Evolutionary conservation across 345 rosid species (phyloP).

Genomic region (Arabidopsis arenosa): DNA sequence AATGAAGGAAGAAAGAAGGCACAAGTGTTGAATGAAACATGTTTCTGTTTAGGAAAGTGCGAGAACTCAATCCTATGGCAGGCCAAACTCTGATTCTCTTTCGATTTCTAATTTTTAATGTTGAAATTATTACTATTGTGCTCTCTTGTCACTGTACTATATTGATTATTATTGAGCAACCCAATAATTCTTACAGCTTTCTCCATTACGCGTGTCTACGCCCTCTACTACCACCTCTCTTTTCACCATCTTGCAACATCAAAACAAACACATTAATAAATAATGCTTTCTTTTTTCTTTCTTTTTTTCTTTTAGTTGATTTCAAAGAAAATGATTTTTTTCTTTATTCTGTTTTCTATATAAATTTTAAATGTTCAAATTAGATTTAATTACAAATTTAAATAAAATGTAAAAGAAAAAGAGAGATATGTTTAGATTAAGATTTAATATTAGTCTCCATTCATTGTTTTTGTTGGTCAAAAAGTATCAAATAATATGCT

Average conservation of each 20-base stretch:
- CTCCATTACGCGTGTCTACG: constrained; percentile 42
- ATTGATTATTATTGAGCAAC: constrained; percentile 40
- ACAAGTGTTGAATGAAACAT: constrained; percentile 40
- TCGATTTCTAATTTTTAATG: not conserved
- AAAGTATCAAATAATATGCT: too few relatives aligned
- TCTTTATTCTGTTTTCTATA: too few relatives aligned
- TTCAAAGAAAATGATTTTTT: too few relatives aligned
- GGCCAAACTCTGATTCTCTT: constrained; percentile 30
- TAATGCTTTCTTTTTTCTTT: too few relatives aligned
- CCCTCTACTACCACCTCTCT: constrained; percentile 20
- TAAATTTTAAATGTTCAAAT: too few relatives aligned
- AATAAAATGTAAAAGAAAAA: too few relatives aligned
- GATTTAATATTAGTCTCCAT: not conserved
- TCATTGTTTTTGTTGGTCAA: not conserved
- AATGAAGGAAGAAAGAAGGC: constrained; percentile 29
- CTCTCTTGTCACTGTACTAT: constrained; percentile 35
- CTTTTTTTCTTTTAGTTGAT: too few relatives aligned
- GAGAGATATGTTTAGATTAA: not conserved
- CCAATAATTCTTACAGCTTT: constrained; percentile 32
- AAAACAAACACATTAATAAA: not conserved
- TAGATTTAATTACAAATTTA: too few relatives aligned
- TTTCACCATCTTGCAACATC: not conserved
- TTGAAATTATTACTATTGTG: constrained; percentile 22
- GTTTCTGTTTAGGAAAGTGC: constrained; percentile 37
- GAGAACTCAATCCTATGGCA: constrained; percentile 32